These are phyloP conservation scores for Tylopilus plumbeoviolaceoides DNA, from an alignment of 768 basidiomycete genomes.

Conservation along the genomic window DNA sequence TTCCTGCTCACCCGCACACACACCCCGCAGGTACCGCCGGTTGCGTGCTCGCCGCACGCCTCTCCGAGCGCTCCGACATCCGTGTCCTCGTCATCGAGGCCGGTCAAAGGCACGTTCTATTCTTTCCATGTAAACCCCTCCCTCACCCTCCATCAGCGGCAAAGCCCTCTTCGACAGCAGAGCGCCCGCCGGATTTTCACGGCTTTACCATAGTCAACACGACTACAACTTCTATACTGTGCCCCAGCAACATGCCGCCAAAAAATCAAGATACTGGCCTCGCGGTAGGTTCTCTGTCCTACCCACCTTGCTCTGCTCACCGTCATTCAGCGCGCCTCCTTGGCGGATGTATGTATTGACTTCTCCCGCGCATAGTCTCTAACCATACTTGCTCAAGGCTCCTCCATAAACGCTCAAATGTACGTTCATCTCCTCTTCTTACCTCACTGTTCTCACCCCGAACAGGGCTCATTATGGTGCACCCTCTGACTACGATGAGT, in stretches of 20 bases:
- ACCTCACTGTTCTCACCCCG: constrained; percentile 5
- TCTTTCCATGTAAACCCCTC: too few species aligned
- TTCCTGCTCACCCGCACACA: not conserved
- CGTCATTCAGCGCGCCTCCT: constrained; percentile 55
- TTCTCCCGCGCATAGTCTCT: not conserved
- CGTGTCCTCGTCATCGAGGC: constrained; percentile 39
- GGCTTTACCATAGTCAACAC: constrained; percentile 43
- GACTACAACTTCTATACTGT: constrained; percentile 56
- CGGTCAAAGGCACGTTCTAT: constrained; percentile 42
- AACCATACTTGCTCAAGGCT: constrained; percentile 34
- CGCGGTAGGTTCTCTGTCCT: constrained; percentile 45
- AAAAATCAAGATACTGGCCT: constrained; percentile 55
- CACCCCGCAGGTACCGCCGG: constrained; percentile 39
- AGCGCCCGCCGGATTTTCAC: constrained; percentile 41
- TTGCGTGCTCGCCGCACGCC: constrained; percentile 41
- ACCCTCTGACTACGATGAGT: constrained; percentile 68
- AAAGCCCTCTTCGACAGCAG: constrained; percentile 37
- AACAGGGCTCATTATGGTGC: constrained; percentile 53
- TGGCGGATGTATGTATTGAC: constrained; percentile 59
- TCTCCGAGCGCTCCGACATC: constrained; percentile 35
- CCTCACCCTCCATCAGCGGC: constrained; percentile 34
- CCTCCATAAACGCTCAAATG: constrained; percentile 62
- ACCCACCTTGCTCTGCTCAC: not conserved
- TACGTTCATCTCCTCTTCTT: constrained; percentile 7
- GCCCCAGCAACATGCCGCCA: constrained; percentile 47